Base-by-base conservation (phyloP, 768 basidiomycete genomes). In the Hirschioporus abietinus region DNA sequence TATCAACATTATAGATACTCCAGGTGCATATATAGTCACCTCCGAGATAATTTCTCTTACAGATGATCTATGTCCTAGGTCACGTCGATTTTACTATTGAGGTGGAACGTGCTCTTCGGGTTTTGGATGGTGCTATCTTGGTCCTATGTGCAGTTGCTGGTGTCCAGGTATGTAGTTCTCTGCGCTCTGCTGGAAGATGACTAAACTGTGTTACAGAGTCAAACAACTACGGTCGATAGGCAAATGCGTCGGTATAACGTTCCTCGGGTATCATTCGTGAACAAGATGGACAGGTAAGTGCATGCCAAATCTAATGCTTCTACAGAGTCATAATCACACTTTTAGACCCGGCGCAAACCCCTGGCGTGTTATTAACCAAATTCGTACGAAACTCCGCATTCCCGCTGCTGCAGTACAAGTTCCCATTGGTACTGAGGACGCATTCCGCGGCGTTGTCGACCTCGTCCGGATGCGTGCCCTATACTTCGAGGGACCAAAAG, bases 71-170 rank as follows among this genome's bases (percentile, higher is more conserved):
- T 69, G n/a, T 15, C 42, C 42, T 66, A 95, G 95, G 96, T 71
- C 97, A 99, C 82, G 97, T 99, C 69, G 97, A 99, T 77, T 99
- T 99, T 74, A 99, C 97, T 1, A 99, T 99, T 71, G 97, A 99
- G 77, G 97, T 99, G 8, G 97, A 99, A 77, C 88, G 97, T 18
- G 97, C 97, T 26, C 81, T 99, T 63, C 88, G 97, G 63, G 97
- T 99, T 8, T 81, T 99, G 69, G 97, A 99, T 76, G 97, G 97
- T 69, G 97, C 97, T 64, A 90, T 99, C 61, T 77, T 99, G 73
- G 97, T 99, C 34, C 82, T 99, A 25, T 99, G 97, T 78, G 95
- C 97, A 24, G 97, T 99, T 59, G 91, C 95, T 65, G 97, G 97
- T 69, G 97, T 99, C 18, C 94, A 96, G 81, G 91, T 90, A 67